Conservation (phyloP, 345 rosid species). For the Brassica rapa region DNA sequence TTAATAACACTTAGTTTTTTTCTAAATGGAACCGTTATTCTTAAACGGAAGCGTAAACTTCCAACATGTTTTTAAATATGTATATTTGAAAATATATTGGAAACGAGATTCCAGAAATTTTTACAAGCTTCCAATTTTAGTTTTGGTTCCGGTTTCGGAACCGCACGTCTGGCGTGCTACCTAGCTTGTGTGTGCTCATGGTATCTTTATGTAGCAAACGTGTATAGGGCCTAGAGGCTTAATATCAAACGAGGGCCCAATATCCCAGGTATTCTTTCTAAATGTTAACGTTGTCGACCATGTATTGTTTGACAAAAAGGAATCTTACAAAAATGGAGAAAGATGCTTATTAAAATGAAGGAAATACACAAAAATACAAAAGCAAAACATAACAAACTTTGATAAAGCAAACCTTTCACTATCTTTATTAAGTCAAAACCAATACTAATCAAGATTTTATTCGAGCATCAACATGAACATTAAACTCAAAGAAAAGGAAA, state of each 20-base stretch:
- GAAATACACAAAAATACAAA: background rate
- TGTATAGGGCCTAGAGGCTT: background rate
- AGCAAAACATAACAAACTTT: background rate
- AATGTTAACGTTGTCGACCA: background rate
- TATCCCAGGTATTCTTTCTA: background rate
- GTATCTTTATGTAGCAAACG: background rate
- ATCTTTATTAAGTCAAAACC: slow-evolving; percentile 1
- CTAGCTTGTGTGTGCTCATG: too few relatives aligned
- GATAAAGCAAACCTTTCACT: slow-evolving; percentile 17
- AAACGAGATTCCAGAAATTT: too few relatives aligned
- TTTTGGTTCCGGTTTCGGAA: too few relatives aligned
- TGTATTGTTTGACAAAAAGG: background rate
- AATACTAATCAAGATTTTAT: slow-evolving; percentile 23
- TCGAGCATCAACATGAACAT: slow-evolving; percentile 20
- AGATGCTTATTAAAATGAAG: background rate
- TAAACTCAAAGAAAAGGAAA: slow-evolving; percentile 21
- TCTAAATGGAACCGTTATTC: too few relatives aligned
- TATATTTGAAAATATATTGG: too few relatives aligned
- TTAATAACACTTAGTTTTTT: too few relatives aligned
- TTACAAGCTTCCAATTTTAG: too few relatives aligned
- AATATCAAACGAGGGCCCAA: background rate
- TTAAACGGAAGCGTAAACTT: too few relatives aligned
- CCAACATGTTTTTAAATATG: too few relatives aligned
- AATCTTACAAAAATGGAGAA: background rate
- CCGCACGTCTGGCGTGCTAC: too few relatives aligned